Percentiles rank a stretch among this genome's conserved stretches.
Evolutionary conservation across 768 basidiomycete species (phyloP).

Genomic region (Rhizopogon rudus): DNA sequence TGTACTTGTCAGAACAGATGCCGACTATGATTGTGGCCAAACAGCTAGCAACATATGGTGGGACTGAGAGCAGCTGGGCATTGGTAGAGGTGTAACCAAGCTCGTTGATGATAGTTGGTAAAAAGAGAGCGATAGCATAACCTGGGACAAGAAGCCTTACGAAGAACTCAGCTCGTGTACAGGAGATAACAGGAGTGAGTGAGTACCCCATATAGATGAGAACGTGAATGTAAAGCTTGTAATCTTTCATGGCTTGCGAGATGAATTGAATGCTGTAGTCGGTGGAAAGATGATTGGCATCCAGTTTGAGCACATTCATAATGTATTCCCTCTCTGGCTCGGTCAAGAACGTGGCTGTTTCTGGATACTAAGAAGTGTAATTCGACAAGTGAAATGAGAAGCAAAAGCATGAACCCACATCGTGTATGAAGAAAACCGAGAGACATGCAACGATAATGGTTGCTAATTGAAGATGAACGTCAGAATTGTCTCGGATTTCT

Average conservation of each 20-base stretch:
- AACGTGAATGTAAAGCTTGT: conserved; percentile 31
- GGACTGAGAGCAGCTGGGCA: conserved; percentile 45
- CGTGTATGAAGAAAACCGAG: conserved; percentile 49
- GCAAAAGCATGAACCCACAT: conserved; percentile 28
- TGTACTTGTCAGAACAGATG: conserved; percentile 36
- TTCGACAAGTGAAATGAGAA: neutral
- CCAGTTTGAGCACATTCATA: conserved; percentile 37
- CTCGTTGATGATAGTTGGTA: conserved; percentile 45
- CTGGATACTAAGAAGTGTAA: conserved; percentile 38
- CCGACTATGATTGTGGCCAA: conserved; percentile 37
- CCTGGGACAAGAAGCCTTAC: conserved; percentile 38
- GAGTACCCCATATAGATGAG: conserved; percentile 37
- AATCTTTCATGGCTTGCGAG: conserved; percentile 44
- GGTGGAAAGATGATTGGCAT: conserved; percentile 38
- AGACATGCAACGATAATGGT: conserved; percentile 13
- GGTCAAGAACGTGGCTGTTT: conserved; percentile 54
- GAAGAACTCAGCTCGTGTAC: neutral
- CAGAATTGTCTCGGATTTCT: neutral
- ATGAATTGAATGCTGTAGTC: conserved; percentile 42
- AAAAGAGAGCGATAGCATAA: conserved; percentile 46
- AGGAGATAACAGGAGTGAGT: conserved; percentile 7
- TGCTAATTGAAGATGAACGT: conserved; percentile 7
- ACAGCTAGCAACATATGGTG: conserved; percentile 44
- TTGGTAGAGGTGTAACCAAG: conserved; percentile 47
- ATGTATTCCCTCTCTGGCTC: conserved; percentile 36